Percentiles rank a stretch among this genome's conserved stretches.
phyloP scores from a whole-genome alignment of 768 basidiomycete genomes.

The Russula griseocarnosa region DNA sequence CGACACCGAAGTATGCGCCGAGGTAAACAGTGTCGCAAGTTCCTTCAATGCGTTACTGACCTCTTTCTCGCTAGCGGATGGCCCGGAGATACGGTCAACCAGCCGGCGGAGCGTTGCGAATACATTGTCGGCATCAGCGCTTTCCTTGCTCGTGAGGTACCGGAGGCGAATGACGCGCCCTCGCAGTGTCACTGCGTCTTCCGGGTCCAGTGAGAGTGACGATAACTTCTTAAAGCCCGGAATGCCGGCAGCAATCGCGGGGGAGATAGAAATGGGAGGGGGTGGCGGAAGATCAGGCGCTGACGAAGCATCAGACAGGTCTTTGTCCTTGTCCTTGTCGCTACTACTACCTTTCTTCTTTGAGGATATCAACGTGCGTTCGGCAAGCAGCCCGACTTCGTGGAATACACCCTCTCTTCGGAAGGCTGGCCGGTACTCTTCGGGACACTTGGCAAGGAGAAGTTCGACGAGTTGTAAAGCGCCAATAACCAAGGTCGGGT shows the following conservation, averaged over 20 bases:
- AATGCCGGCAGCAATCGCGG: slow-evolving; percentile 43
- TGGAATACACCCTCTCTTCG: slow-evolving; percentile 94
- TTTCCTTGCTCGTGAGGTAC: slow-evolving; percentile 57
- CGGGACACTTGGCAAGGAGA: slow-evolving; percentile 76
- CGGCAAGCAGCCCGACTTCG: slow-evolving; percentile 79
- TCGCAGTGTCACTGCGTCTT: slow-evolving; percentile 90
- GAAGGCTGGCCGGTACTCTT: slow-evolving; percentile 84
- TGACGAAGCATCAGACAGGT: slow-evolving; percentile 39
- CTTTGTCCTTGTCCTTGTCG: slow-evolving; percentile 45
- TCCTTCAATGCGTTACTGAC: slow-evolving; percentile 59
- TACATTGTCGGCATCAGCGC: slow-evolving; percentile 55
- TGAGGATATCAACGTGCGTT: slow-evolving; percentile 52
- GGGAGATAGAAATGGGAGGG: slow-evolving; percentile 38
- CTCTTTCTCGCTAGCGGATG: slow-evolving; percentile 58
- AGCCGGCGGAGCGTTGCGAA: slow-evolving; percentile 59
- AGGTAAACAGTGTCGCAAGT: slow-evolving; percentile 77
- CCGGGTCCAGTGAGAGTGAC: slow-evolving; percentile 69
- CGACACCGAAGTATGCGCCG: slow-evolving; percentile 74
- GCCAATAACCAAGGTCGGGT: slow-evolving; percentile 77
- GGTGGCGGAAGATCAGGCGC: slow-evolving; percentile 38
- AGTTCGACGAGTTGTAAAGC: slow-evolving; percentile 93
- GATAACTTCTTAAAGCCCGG: slow-evolving; percentile 68
- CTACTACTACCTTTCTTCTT: slow-evolving; percentile 49
- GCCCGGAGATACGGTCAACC: slow-evolving; percentile 58
- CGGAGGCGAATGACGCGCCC: slow-evolving; percentile 86